Evolutionary conservation across 257 asterid genomes (phyloP).

Genomic region (Lycium barbarum): DNA sequence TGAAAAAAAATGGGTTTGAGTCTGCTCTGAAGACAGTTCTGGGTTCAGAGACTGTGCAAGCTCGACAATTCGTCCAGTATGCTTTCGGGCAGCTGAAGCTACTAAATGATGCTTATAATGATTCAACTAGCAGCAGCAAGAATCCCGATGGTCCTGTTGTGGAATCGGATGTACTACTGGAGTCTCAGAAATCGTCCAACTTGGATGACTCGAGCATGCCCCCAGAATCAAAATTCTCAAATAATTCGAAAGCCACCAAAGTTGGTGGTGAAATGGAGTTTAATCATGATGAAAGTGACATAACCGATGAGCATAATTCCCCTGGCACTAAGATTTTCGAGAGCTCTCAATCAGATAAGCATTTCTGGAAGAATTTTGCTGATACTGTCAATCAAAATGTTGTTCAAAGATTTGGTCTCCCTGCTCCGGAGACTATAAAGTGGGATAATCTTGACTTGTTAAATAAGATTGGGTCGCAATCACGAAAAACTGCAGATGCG

Average conservation of each 20-base stretch:
- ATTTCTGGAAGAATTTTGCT: slow-evolving; percentile 78
- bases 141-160: slow-evolving; percentile 25
- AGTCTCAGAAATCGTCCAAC: neutral
- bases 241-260: slow-evolving; percentile 40
- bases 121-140: slow-evolving; percentile 41
- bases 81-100: slow-evolving; percentile 88
- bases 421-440: slow-evolving; percentile 70
- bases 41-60: slow-evolving; percentile 93
- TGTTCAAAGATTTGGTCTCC: slow-evolving; percentile 71
- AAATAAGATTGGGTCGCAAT: slow-evolving; percentile 70
- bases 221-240: slow-evolving; percentile 40
- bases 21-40: slow-evolving; percentile 75
- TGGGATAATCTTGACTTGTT: slow-evolving; percentile 84
- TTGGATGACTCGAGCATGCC: slow-evolving; percentile 35
- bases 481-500: slow-evolving; percentile 76
- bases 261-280: slow-evolving; percentile 26
- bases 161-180: slow-evolving; percentile 35
- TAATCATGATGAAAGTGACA: slow-evolving; percentile 29
- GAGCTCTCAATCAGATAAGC: slow-evolving; percentile 61
- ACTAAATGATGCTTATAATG: slow-evolving; percentile 70
- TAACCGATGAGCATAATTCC: slow-evolving; percentile 21
- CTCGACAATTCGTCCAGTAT: slow-evolving; percentile 89
- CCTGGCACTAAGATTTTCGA: slow-evolving; percentile 41
- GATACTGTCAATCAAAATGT: slow-evolving; percentile 68
- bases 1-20: slow-evolving; percentile 76